Conservation (phyloP, 2,329 filamentous ascomycete genomes). For the Phaeosphaeria sp. region DNA sequence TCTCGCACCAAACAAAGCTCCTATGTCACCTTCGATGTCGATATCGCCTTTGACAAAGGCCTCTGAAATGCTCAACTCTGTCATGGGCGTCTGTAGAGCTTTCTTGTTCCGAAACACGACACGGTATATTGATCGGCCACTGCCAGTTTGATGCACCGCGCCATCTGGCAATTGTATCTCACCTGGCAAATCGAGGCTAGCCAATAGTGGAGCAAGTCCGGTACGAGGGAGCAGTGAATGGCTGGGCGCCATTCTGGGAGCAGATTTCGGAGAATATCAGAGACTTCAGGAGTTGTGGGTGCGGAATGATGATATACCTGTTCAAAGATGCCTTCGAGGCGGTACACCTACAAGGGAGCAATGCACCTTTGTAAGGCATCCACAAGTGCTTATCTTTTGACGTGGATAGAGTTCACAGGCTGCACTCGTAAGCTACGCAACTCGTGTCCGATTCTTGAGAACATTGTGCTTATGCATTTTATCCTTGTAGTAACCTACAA, state of each 20-base stretch:
- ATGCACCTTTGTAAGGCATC: no score
- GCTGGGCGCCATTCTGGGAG: conserved; percentile 3
- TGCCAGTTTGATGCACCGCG: conserved; percentile 3
- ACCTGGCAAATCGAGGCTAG: conserved; percentile 9
- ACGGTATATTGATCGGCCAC: conserved; percentile 6
- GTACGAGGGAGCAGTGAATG: conserved; percentile 10
- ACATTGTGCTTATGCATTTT: no score
- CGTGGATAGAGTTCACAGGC: no score
- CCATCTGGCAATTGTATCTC: conserved; percentile 10
- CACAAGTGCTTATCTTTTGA: no score
- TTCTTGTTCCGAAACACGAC: conserved; percentile 9
- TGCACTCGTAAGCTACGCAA: no score
- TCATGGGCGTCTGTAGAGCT: conserved; percentile 11
- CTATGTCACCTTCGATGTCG: conserved; percentile 9
- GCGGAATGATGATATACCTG: no score
- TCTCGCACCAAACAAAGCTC: conserved; percentile 9
- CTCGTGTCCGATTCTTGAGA: no score
- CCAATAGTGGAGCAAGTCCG: conserved; percentile 11
- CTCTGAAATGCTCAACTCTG: conserved; percentile 10
- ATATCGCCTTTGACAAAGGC: conserved; percentile 12
- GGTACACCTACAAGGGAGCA: no score
- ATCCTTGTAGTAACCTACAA: no score
- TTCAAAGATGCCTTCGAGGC: no score
- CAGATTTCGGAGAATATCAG: not conserved
- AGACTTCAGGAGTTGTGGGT: no score